Conservation (phyloP, 371 early-diverging fungal species). For the Syncephalastrum sp. region DNA sequence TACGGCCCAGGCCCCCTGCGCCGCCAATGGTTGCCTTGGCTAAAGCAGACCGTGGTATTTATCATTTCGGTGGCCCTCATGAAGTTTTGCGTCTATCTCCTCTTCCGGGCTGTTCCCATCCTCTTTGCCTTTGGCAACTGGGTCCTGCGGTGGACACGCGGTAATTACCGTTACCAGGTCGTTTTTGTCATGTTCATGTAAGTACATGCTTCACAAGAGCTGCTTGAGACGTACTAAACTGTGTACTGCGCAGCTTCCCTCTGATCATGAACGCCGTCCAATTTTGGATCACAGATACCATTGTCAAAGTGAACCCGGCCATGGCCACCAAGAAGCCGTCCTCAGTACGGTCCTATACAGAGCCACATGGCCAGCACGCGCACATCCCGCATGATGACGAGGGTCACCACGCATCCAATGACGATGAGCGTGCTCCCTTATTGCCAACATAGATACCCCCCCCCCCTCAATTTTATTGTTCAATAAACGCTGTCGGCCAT, state of each 20-base stretch:
- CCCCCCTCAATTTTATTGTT: too few relatives aligned
- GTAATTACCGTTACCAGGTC: constrained; percentile 43
- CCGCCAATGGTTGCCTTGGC: constrained; percentile 38
- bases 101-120: constrained; percentile 31
- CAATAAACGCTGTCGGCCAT: constrained; percentile 10
- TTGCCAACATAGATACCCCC: too few relatives aligned
- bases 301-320: constrained; percentile 48
- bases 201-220: constrained; percentile 3
- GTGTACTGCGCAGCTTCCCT: constrained; percentile 37
- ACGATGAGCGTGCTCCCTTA: too few relatives aligned
- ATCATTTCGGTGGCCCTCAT: constrained; percentile 32
- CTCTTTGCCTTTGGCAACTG: constrained; percentile 41
- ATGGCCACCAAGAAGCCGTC: neutral
- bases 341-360: too few relatives aligned
- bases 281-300: constrained; percentile 68
- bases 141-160: constrained; percentile 38
- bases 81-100: constrained; percentile 40
- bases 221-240: neutral
- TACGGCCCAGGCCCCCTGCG: constrained; percentile 38
- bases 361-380: too few relatives aligned
- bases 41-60: constrained; percentile 37
- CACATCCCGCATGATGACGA: too few relatives aligned
- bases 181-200: constrained; percentile 53
- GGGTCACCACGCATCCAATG: too few relatives aligned
- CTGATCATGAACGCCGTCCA: constrained; percentile 65